A percentile compares a stretch with the other conserved stretches of the same genome.
Evolutionary conservation across 2,329 filamentous ascomycete species (phyloP).

Genomic region (Scedosporium minutisporum): DNA sequence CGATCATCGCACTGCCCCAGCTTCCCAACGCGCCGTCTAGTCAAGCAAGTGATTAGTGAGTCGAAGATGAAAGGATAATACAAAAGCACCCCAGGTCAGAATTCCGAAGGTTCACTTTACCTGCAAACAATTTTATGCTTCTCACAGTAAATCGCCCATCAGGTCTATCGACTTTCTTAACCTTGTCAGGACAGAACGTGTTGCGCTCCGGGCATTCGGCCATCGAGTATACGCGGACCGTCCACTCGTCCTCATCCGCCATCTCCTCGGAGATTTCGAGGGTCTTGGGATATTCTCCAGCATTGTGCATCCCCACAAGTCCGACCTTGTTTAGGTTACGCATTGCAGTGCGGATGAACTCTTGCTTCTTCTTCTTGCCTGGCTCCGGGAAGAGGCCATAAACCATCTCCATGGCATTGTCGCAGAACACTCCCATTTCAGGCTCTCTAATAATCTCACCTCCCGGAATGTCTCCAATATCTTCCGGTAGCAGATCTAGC

Average conservation of each 20-base stretch:
- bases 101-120: constrained; percentile 23
- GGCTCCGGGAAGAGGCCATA: constrained; percentile 48
- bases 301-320: constrained; percentile 60
- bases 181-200: constrained; percentile 48
- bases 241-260: constrained; percentile 41
- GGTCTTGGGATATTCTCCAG: constrained; percentile 48
- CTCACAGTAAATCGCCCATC: constrained; percentile 45
- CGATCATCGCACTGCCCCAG: constrained; percentile 64
- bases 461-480: constrained; percentile 44
- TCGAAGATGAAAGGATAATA: too few relatives aligned
- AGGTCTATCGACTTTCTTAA: constrained; percentile 29
- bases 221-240: constrained; percentile 58
- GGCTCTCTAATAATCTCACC: constrained; percentile 54
- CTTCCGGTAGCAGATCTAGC: constrained; percentile 46
- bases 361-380: constrained; percentile 37
- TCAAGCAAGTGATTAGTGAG: background rate
- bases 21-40: constrained; percentile 59
- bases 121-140: constrained; percentile 62
- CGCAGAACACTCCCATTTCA: constrained; percentile 60
- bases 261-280: constrained; percentile 45
- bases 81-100: background rate
- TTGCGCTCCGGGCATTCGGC: constrained; percentile 56
- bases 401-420: constrained; percentile 61
- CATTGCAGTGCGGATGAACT: constrained; percentile 52
- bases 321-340: constrained; percentile 51